Percentiles rank a stretch among this genome's conserved stretches.
Evolutionary conservation across 164 flowering plant species (phyloP).

Genomic region (Liquidambar formosana): DNA sequence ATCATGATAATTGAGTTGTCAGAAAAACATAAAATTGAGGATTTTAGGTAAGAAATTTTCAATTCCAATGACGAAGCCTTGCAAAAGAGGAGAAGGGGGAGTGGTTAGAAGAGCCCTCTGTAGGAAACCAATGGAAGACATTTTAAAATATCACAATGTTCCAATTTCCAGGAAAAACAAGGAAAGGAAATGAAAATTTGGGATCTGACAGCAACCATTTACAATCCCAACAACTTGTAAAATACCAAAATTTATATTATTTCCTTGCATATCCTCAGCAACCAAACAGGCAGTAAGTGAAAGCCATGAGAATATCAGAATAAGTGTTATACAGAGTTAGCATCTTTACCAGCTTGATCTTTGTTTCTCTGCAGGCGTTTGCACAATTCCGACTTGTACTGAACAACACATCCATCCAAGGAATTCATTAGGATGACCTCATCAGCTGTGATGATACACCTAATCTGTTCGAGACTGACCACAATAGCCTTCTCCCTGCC

Average conservation of each 20-base stretch:
- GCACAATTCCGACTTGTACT: constrained; percentile 75
- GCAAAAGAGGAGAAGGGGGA: background rate
- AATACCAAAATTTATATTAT: background rate
- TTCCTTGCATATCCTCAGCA: background rate
- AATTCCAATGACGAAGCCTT: background rate
- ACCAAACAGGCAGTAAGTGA: background rate
- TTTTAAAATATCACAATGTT: background rate
- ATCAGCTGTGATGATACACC: constrained; percentile 92
- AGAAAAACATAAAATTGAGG: background rate
- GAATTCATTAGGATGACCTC: constrained; percentile 94
- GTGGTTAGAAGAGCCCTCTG: background rate
- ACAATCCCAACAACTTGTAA: background rate
- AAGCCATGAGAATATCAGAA: background rate
- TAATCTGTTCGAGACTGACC: constrained; percentile 83
- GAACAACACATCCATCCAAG: constrained; percentile 71
- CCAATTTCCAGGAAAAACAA: background rate
- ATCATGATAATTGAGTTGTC: background rate
- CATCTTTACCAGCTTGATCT: constrained; percentile 62
- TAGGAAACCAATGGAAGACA: background rate
- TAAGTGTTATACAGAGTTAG: background rate
- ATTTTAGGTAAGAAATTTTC: background rate
- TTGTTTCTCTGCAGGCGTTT: constrained; percentile 65
- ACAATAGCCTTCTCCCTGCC: constrained; percentile 97
- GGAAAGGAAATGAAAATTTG: background rate
- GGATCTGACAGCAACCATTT: background rate